Base-by-base conservation (phyloP, 768 basidiomycete genomes). In the Sistotremastrum niveocremeum region DNA sequence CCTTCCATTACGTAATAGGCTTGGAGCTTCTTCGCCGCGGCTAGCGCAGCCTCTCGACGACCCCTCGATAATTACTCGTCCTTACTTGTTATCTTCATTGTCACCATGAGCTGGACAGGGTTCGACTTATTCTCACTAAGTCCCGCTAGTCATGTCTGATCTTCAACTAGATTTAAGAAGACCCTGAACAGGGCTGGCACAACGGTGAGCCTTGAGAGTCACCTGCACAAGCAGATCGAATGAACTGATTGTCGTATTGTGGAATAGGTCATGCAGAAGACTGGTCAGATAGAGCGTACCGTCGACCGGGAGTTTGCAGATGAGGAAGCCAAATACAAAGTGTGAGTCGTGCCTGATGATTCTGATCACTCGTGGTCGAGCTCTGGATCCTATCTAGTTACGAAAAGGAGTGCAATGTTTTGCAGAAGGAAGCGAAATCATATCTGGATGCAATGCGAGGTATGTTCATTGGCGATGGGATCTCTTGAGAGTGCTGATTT, bases 361-460 rank as follows among this genome's bases (percentile, higher is more conserved):
- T 7, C 39, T 41, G 10, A 34, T 7, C 20, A 32, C 5, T 20
- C 39, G 28, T 11, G 30, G 20, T 37, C 37, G 41, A 34, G 29
- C 42, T 34, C 43, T 41, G 33, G 49, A 41, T 34, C 44, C 44
- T 47, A 47, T 50, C 44, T 54, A 97, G 94, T 33, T 89, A 84
- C 63, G 94, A 99, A 74, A 99, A 97, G 70, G 94, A 98, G 72
- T 84, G 85, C 46, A 81, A 83, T 58, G 75, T 76, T 6, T 65
- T 99, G 40, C 95, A 98, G 66, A 97, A 94, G 62, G 91, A 97
- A 51, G 84, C 84, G 58, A 99, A 98, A 69, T 76, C 74, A 0
- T 99, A 95, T 57, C 76, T 89, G 56, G 95, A 98, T 64, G 79
- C 91, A 7, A 90, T 98, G 83, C 78, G 86, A 61, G 78, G 91